These are phyloP conservation scores for Rhamnella rubrinervis DNA, from an alignment of 331 rosid species.

Conservation along the genomic window DNA sequence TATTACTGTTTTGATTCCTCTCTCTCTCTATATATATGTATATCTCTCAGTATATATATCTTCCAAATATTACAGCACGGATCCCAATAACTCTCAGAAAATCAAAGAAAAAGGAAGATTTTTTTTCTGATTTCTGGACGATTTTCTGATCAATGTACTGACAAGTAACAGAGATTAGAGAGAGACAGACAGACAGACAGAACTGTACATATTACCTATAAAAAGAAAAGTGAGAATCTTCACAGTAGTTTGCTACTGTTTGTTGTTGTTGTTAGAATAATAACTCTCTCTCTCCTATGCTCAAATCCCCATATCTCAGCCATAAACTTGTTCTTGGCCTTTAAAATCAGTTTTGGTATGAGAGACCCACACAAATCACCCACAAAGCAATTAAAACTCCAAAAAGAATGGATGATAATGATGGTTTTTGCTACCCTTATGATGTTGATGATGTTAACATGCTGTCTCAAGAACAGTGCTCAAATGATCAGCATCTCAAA, in stretches of 20 bases:
- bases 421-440: constrained; percentile 61
- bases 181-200: constrained; percentile 25
- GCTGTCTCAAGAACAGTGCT: constrained; percentile 27
- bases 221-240: constrained; percentile 68
- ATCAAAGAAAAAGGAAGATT: constrained; percentile 66
- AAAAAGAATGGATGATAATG: constrained; percentile 41
- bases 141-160: constrained; percentile 69
- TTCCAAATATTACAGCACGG: constrained; percentile 53
- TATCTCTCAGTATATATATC: constrained; percentile 24
- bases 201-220: constrained; percentile 21
- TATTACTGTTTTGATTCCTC: constrained; percentile 27
- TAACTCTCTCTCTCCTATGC: constrained; percentile 37
- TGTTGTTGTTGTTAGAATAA: constrained; percentile 24
- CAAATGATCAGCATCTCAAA: constrained; percentile 32
- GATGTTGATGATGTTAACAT: constrained; percentile 32
- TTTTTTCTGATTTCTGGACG: constrained; percentile 76
- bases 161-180: constrained; percentile 34
- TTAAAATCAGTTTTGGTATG: constrained; percentile 18
- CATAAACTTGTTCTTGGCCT: constrained; percentile 14
- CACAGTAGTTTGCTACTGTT: constrained; percentile 50
- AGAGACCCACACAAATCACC: constrained; percentile 1
- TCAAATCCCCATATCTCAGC: constrained; percentile 26
- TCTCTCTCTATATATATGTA: neutral
- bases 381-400: neutral
- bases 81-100: constrained; percentile 57